Conservation (phyloP, 257 asterid genomes). For the Ehretia macrophylla region DNA sequence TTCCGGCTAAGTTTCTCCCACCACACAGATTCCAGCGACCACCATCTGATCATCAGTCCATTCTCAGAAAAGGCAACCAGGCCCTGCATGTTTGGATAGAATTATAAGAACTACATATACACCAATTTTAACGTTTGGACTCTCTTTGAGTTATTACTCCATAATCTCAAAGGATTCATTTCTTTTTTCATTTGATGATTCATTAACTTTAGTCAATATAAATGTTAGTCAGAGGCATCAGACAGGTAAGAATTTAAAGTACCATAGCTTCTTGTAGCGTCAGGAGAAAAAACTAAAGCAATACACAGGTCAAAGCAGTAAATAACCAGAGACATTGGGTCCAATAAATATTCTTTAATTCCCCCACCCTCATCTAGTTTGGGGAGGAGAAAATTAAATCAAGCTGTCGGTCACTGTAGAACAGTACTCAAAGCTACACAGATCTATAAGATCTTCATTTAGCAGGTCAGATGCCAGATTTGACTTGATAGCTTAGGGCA, state of each 20-base stretch:
- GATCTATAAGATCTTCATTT: no score
- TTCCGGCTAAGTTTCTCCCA: conserved; percentile 92
- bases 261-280: not conserved
- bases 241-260: no score
- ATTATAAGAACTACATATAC: no score
- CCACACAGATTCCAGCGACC: conserved; percentile 95
- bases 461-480: no score
- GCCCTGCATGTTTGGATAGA: conserved; percentile 63
- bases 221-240: not conserved
- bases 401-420: no score
- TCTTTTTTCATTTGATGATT: not conserved
- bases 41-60: conserved; percentile 93
- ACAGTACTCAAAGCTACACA: no score
- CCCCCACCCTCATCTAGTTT: no score
- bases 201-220: not conserved
- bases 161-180: not conserved
- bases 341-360: no score
- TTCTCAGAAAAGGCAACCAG: conserved; percentile 89
- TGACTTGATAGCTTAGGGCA: no score
- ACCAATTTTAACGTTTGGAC: not conserved
- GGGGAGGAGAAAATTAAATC: no score
- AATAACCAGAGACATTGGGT: no score
- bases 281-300: not conserved
- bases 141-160: not conserved
- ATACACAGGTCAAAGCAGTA: no score